phyloP scores from a whole-genome alignment of 345 rosid genomes.

The Rhizophora mangle region DNA sequence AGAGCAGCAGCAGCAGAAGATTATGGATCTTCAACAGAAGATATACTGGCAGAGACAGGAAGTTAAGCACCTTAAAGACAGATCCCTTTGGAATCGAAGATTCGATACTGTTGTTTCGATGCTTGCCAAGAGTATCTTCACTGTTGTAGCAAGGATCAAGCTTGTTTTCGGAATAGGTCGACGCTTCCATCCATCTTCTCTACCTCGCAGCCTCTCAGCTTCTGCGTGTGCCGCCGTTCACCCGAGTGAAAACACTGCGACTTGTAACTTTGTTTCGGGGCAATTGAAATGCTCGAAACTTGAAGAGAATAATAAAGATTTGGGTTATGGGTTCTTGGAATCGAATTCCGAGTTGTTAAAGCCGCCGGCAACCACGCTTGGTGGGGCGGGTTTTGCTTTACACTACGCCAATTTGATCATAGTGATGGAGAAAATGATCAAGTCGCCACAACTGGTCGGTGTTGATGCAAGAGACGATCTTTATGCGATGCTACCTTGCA shows the following conservation, averaged over 20 bases:
- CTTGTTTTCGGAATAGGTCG: constrained; percentile 64
- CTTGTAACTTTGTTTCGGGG: constrained; percentile 40
- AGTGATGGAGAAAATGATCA: constrained; percentile 89
- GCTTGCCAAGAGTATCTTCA: constrained; percentile 64
- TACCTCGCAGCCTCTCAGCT: constrained; percentile 75
- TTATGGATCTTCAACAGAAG: constrained; percentile 65
- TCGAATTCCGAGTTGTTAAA: constrained; percentile 59
- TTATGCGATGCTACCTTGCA: constrained; percentile 73
- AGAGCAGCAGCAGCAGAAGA: constrained; percentile 54
- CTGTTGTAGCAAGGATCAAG: constrained; percentile 65
- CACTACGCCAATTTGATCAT: constrained; percentile 86
- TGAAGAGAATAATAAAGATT: constrained; percentile 17
- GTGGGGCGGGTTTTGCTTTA: constrained; percentile 69
- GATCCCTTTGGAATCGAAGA: constrained; percentile 82
- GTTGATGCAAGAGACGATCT: constrained; percentile 86
- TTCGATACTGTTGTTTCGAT: constrained; percentile 58
- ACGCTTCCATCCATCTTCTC: constrained; percentile 38
- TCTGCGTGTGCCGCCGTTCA: constrained; percentile 76
- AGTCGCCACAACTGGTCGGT: constrained; percentile 87
- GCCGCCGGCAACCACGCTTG: constrained; percentile 69
- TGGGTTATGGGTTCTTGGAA: constrained; percentile 46
- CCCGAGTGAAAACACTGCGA: constrained; percentile 46
- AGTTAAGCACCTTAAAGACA: constrained; percentile 70
- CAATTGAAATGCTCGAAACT: constrained; percentile 27
- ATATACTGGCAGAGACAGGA: constrained; percentile 66